Percentiles rank a stretch among this genome's conserved stretches.
These are phyloP conservation scores for Salvia rosmarinus DNA, from an alignment of 257 asterid species.

Conservation along the genomic window DNA sequence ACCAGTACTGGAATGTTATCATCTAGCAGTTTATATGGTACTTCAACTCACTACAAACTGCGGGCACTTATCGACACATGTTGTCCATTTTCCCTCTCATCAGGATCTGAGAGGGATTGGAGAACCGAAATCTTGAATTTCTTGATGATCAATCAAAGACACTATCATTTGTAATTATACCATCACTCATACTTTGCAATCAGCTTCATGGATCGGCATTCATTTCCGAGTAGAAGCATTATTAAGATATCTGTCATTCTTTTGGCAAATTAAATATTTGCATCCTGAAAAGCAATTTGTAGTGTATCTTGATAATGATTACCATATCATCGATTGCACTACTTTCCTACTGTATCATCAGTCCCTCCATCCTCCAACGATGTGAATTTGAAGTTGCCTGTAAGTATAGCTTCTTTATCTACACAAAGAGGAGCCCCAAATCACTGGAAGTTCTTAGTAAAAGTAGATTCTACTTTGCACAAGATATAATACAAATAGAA, in stretches of 20 bases:
- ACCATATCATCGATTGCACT: conserved; percentile 12
- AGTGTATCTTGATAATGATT: conserved; percentile 10
- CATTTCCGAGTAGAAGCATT: conserved; percentile 12
- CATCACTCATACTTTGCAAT: background rate
- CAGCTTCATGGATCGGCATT: background rate
- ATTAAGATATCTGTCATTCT: conserved; percentile 23
- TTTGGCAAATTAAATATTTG: conserved; percentile 6
- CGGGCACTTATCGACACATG: background rate
- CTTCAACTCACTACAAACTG: too few relatives aligned
- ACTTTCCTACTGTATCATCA: conserved; percentile 30
- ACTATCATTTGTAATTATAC: background rate
- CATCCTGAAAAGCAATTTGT: conserved; percentile 22
- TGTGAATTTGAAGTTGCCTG: conserved; percentile 87
- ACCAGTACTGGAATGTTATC: too few relatives aligned
- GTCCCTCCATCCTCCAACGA: conserved; percentile 44
- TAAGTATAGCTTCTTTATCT: conserved; percentile 76
- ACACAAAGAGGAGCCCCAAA: conserved; percentile 30
- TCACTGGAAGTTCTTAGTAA: background rate
- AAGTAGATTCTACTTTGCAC: background rate
- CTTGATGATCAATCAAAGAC: background rate
- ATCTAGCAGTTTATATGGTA: too few relatives aligned
- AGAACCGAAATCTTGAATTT: background rate
- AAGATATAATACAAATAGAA: background rate
- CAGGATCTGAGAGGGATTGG: background rate
- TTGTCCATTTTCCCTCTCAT: too few relatives aligned